Conservation (phyloP, 345 rosid species). For the Crucihimalaya himalaica region DNA sequence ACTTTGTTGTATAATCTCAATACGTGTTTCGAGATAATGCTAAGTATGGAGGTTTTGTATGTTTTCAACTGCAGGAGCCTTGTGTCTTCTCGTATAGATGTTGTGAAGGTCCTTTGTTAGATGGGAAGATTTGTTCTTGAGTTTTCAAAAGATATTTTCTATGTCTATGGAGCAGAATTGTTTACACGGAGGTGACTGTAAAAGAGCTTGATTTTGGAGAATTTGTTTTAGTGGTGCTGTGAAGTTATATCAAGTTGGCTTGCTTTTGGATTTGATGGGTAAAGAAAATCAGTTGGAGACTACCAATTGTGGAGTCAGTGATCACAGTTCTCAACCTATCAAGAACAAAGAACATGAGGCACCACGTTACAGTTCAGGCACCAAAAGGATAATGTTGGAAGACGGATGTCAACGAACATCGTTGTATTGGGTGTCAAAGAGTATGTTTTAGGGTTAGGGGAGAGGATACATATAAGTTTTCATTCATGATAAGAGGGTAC, state of each 20-base stretch:
- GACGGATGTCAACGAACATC: no score
- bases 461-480: no score
- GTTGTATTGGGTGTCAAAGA: no score
- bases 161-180: conserved; percentile 14
- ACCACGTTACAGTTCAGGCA: conserved; percentile 65
- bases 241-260: conserved; percentile 12
- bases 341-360: conserved; percentile 37
- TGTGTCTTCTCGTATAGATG: conserved; percentile 7
- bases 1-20: not conserved
- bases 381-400: no score
- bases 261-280: conserved; percentile 36
- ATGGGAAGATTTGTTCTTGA: conserved; percentile 13
- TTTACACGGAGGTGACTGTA: not conserved
- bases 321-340: conserved; percentile 35
- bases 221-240: conserved; percentile 18
- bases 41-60: conserved; percentile 10
- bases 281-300: conserved; percentile 38
- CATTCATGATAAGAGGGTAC: no score
- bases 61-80: conserved; percentile 31
- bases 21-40: not conserved
- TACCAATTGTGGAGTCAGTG: conserved; percentile 34
- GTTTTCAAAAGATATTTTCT: not conserved
- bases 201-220: not conserved
- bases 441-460: no score
- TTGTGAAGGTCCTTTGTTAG: not conserved